phyloP scores from a whole-genome alignment of 2,329 filamentous ascomycete genomes.

The Ophiostoma tasmaniense region DNA sequence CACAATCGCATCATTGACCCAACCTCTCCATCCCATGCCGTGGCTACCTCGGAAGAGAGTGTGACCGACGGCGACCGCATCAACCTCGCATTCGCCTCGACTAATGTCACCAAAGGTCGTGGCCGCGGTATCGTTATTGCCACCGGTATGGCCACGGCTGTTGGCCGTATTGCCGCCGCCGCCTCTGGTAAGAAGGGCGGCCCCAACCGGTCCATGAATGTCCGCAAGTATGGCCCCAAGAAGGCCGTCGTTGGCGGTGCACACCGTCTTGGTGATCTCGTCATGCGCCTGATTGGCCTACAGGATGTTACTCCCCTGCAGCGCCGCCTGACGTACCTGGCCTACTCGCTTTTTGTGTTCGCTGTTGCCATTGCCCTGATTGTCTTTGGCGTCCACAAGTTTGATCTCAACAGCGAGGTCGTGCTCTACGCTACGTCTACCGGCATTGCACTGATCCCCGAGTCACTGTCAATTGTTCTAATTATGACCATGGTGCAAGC shows the following conservation, averaged over 20 bases:
- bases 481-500: constrained; percentile 64
- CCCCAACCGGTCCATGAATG: constrained; percentile 36
- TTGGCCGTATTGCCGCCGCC: constrained; percentile 64
- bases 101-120: constrained; percentile 63
- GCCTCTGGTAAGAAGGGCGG: constrained; percentile 42
- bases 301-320: constrained; percentile 71
- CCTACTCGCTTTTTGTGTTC: constrained; percentile 68
- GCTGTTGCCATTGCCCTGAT: constrained; percentile 54
- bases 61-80: constrained; percentile 62
- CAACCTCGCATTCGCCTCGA: constrained; percentile 69
- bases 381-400: constrained; percentile 52
- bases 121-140: constrained; percentile 63
- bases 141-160: constrained; percentile 67
- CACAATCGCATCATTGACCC: constrained; percentile 39
- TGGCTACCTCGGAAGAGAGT: constrained; percentile 37
- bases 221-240: constrained; percentile 33
- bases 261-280: constrained; percentile 33
- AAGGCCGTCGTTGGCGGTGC: constrained; percentile 33
- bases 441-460: constrained; percentile 55
- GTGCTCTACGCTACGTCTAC: constrained; percentile 54
- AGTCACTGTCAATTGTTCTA: constrained; percentile 59
- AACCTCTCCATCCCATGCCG: constrained; percentile 38
- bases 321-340: constrained; percentile 76
- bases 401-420: constrained; percentile 46
- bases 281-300: constrained; percentile 47